Base-by-base conservation (phyloP, 129 eudicot genomes). In the Lonicera japonica region DNA sequence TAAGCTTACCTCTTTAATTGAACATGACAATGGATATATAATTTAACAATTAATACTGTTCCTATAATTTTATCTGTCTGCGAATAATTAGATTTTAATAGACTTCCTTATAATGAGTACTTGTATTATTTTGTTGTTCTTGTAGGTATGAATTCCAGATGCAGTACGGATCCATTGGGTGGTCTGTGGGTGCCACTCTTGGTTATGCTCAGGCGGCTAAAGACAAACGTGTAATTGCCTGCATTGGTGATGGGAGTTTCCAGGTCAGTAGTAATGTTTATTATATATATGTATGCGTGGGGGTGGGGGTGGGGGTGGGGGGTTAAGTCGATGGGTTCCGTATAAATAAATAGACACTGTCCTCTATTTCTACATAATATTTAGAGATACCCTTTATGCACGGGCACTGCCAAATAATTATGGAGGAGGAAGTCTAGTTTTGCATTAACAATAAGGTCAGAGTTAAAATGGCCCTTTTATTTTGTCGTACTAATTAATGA, bases 141-240 rank as follows among this genome's bases (percentile, higher is more conserved):
- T 64, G 4, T 76, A 89, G 97, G 61, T 90, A 70, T 68, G 97
- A 90, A 66, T 90, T 90, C 70, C 97, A 90, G 66, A 90, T 90
- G 97, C 97, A 90, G 19, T 89, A 89, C 71, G 97, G 97, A 65
- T 90, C 97, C 13, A 90, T 86, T 51, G 97, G 97, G 11, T 90
- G 97, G 95, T 86, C 97, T 0, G 97, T 90, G 5, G 97, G 97
- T 72, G 95, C 97, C 39, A 83, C 97, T 34, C 90, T 90, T 46
- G 97, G 97, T 24, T 90, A 90, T 75, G 97, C 95, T 50, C 97
- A 90, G 60, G 95, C 92, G 13, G 95, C 89, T 5, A 77, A 74
- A 60, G 83, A 81, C 65, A 86, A 90, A 59, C 91, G 97, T 8
- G 83, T 90, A 17, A 80, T 90, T 54, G 82, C 97, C 62, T 90